These are phyloP conservation scores for Acorus calamus DNA, from an alignment of 106 monocot species.

Conservation along the genomic window DNA sequence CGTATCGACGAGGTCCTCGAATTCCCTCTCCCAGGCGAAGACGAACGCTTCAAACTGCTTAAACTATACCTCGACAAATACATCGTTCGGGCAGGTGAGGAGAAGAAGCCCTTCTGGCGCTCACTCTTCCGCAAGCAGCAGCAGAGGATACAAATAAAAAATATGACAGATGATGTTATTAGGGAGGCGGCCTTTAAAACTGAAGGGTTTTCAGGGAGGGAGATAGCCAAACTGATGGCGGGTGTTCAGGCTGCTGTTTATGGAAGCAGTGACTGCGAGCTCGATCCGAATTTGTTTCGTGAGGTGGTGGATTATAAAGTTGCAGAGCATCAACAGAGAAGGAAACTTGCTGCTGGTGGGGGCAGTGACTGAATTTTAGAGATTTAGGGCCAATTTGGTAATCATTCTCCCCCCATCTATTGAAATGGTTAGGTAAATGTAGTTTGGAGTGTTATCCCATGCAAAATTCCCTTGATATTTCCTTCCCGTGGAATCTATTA, in stretches of 20 bases:
- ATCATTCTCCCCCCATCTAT: too few species aligned
- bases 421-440: too few species aligned
- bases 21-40: slow-evolving; percentile 82
- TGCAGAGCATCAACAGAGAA: slow-evolving; percentile 87
- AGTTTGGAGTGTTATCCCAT: too few species aligned
- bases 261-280: slow-evolving; percentile 79
- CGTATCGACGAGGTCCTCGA: slow-evolving; percentile 94
- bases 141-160: slow-evolving; percentile 63
- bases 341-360: slow-evolving; percentile 45
- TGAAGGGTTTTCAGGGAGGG: slow-evolving; percentile 85
- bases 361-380: slow-evolving; percentile 12
- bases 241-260: slow-evolving; percentile 92
- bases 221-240: slow-evolving; percentile 90
- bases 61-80: slow-evolving; percentile 89
- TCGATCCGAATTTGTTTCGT: slow-evolving; percentile 46
- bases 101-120: slow-evolving; percentile 29
- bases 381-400: not conserved
- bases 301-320: slow-evolving; percentile 95
- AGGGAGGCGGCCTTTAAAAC: slow-evolving; percentile 74
- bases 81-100: slow-evolving; percentile 40
- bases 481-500: too few species aligned
- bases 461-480: too few species aligned
- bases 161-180: slow-evolving; percentile 64
- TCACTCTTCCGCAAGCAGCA: slow-evolving; percentile 35
- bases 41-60: slow-evolving; percentile 74